These are phyloP conservation scores for Penicillium palitans DNA, from an alignment of 2,329 filamentous ascomycete species.

Conservation along the genomic window DNA sequence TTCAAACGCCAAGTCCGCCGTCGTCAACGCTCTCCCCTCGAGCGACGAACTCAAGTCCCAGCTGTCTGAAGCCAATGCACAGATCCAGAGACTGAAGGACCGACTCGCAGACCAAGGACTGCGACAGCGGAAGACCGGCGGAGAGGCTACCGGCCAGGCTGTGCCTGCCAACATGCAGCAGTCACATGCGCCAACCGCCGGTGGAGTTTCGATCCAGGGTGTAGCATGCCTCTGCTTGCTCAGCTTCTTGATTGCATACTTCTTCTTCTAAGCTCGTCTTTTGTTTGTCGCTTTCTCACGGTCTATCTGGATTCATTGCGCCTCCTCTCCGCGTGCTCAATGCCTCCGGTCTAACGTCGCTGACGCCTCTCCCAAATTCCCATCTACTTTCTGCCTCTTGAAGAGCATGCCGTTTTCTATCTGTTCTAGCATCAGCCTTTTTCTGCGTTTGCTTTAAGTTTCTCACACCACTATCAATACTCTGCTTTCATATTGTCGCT, in stretches of 20 bases:
- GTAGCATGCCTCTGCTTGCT: slow-evolving; percentile 81
- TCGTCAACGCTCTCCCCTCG: slow-evolving; percentile 52
- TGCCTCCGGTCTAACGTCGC: slow-evolving; percentile 26
- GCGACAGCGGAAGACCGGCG: slow-evolving; percentile 72
- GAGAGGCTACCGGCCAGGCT: slow-evolving; percentile 52
- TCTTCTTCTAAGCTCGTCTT: slow-evolving; percentile 72
- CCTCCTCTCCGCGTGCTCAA: slow-evolving; percentile 19
- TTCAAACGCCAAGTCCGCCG: slow-evolving; percentile 45
- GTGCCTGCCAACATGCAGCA: slow-evolving; percentile 53
- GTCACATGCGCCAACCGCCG: slow-evolving; percentile 58
- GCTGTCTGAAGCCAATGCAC: slow-evolving; percentile 71
- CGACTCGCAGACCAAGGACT: slow-evolving; percentile 67
- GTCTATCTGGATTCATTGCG: slow-evolving; percentile 7
- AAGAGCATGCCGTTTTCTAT: slow-evolving; percentile 27
- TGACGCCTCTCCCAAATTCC: slow-evolving; percentile 25
- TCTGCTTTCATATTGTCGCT: slow-evolving; percentile 12
- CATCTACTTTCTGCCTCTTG: slow-evolving; percentile 28
- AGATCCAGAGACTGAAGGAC: slow-evolving; percentile 67
- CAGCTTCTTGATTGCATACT: slow-evolving; percentile 90
- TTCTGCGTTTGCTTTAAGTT: slow-evolving; percentile 18
- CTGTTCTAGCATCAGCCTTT: slow-evolving; percentile 31
- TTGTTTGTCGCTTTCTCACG: slow-evolving; percentile 12
- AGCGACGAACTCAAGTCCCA: slow-evolving; percentile 69
- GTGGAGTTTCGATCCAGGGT: slow-evolving; percentile 81
- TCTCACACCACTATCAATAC: slow-evolving; percentile 22